phyloP scores from a whole-genome alignment of 306 rosid species.

The Canavalia ensiformis region DNA sequence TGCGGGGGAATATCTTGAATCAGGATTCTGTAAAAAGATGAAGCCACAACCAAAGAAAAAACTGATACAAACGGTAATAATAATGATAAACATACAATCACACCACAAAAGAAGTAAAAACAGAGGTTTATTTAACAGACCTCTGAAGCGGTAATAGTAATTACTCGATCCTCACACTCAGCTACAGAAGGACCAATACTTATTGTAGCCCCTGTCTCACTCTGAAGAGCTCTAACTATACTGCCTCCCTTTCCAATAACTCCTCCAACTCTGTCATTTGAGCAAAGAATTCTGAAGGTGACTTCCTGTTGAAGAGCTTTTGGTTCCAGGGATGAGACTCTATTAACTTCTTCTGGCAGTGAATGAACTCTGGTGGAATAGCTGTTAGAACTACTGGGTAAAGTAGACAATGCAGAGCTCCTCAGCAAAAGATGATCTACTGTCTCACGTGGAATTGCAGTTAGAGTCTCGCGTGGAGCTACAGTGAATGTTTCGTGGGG shows the following conservation, averaged over 20 bases:
- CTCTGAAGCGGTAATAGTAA: conserved; percentile 87
- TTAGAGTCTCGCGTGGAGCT: conserved; percentile 45
- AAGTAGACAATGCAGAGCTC: conserved; percentile 57
- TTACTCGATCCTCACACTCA: conserved; percentile 83
- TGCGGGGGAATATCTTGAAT: conserved; percentile 88
- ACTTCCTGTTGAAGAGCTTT: conserved; percentile 69
- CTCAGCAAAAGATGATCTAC: conserved; percentile 66
- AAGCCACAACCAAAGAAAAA: conserved; percentile 29
- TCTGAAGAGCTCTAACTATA: conserved; percentile 84
- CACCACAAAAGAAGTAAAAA: conserved; percentile 38
- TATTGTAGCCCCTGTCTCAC: conserved; percentile 89
- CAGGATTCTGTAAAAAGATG: conserved; percentile 68
- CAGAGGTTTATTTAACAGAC: conserved; percentile 55
- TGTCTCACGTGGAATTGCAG: conserved; percentile 51
- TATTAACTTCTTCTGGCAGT: conserved; percentile 65
- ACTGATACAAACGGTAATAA: conserved; percentile 5
- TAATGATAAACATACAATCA: conserved; percentile 30
- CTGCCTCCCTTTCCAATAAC: conserved; percentile 94
- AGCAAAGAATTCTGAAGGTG: conserved; percentile 80
- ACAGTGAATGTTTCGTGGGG: conserved; percentile 47
- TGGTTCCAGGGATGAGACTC: conserved; percentile 62
- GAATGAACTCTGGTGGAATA: conserved; percentile 71
- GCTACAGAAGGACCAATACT: conserved; percentile 71
- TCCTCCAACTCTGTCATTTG: conserved; percentile 88
- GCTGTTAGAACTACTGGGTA: conserved; percentile 65